These are phyloP conservation scores for Tetracentron sinense DNA, from an alignment of 164 flowering plant species.

Conservation along the genomic window DNA sequence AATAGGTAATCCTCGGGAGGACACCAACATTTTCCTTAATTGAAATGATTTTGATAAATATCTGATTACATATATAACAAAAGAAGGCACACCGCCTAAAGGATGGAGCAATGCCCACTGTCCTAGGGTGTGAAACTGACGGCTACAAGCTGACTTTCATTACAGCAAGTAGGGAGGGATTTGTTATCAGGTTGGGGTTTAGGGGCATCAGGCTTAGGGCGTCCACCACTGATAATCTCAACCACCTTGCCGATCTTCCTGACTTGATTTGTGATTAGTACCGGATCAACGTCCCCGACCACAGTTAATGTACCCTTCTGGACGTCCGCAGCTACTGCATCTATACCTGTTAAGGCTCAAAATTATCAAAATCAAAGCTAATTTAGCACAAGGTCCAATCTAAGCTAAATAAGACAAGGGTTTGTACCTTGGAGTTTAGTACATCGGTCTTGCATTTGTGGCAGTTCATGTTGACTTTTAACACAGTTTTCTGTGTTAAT, in stretches of 20 bases:
- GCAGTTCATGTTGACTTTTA: constrained; percentile 33
- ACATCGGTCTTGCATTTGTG: constrained; percentile 27
- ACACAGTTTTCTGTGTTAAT: constrained; percentile 34
- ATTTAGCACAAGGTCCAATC: no score
- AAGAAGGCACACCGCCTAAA: no score
- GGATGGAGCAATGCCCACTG: constrained; percentile 13
- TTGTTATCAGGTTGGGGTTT: neutral
- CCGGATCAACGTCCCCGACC: constrained; percentile 39
- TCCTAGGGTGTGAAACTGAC: constrained; percentile 7
- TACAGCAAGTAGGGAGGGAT: constrained; percentile 9
- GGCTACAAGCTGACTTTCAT: constrained; percentile 15
- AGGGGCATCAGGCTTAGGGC: constrained; percentile 20
- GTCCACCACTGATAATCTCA: constrained; percentile 36
- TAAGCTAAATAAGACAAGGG: no score
- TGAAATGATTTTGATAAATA: no score
- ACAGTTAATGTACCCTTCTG: constrained; percentile 31
- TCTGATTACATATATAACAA: no score
- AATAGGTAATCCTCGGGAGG: no score
- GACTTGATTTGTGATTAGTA: constrained; percentile 13
- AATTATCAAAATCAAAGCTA: neutral
- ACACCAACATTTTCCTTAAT: no score
- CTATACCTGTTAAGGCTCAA: constrained; percentile 24
- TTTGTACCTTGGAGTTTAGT: constrained; percentile 32
- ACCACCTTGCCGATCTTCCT: constrained; percentile 25
- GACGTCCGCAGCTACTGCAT: constrained; percentile 21